phyloP scores from a whole-genome alignment of 306 rosid species.

The Acmispon strigosus region DNA sequence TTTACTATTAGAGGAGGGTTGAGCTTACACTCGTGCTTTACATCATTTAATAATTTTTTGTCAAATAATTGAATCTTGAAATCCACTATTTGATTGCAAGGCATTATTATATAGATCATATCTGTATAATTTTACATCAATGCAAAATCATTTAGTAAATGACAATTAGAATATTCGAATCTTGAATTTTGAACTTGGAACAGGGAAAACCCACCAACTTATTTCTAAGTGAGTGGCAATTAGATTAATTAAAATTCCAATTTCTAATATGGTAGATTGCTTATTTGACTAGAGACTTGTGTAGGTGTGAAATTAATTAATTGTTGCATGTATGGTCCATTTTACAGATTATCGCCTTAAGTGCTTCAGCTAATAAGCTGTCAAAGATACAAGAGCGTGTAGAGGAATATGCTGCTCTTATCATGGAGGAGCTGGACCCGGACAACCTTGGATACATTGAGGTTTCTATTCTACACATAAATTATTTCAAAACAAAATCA shows the following conservation, averaged over 20 bases:
- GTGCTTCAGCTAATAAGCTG: conserved; percentile 77
- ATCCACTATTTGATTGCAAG: too few species aligned
- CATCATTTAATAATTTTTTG: too few species aligned
- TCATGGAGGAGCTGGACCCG: conserved; percentile 94
- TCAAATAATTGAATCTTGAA: too few species aligned
- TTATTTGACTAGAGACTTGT: not conserved
- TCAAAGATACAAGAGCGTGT: conserved; percentile 71
- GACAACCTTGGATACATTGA: conserved; percentile 65
- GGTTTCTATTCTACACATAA: conserved; percentile 27
- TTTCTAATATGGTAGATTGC: not conserved
- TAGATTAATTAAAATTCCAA: not conserved
- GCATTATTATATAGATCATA: too few species aligned
- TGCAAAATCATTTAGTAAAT: too few species aligned
- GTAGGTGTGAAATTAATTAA: not conserved
- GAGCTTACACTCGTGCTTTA: too few species aligned
- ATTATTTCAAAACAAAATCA: not conserved
- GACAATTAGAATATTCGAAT: not conserved
- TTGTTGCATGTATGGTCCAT: not conserved
- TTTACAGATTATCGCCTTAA: conserved; percentile 62
- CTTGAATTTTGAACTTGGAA: not conserved
- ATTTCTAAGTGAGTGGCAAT: not conserved
- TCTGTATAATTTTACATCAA: too few species aligned
- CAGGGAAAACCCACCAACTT: not conserved
- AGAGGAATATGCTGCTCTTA: conserved; percentile 83
- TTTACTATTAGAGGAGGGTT: not conserved